Evolutionary conservation across 1,284 basidiomycete genomes (phyloP), one percentile per base, ranked within the genome.

Genomic region (Microbotryum saponariae): DNA sequence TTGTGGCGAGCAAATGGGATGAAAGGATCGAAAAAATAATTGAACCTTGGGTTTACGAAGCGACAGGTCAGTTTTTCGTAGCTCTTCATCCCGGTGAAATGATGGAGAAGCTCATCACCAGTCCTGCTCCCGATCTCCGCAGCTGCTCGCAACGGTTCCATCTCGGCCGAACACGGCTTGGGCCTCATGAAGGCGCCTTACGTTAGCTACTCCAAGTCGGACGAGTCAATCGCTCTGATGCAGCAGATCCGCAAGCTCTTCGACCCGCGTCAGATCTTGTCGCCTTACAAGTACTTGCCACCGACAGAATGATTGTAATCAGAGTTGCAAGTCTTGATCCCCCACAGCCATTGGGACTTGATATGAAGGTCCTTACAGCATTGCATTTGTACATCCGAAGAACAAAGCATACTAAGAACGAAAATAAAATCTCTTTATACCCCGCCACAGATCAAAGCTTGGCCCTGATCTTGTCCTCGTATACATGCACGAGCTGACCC

Each of bases 131-230:
- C 25, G 1, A n/a, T 23, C 25, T 18, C n/a, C 6, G 2, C 56
- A 72, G 69, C 70, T 12, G 58, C 66, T 51, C 65, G 64, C 44
- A 57, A 71, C 54, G 96, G 96, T 2, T 97, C 93, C 0, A 85
- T 98, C 68, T 96, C 91, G 9, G 96, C 96, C 6, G 94, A 98
- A 74, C 94, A 98, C 75, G 94, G 96, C 3, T 84, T 98, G 59
- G 91, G 96, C 6, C 81, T 87, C 0, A 93, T 93, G 89, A 99
- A 98, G 78, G 89, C 89, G 0, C 85, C 89, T 66, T 90, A 91
- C 51, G 82, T 99, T 44, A 83, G 83, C 45, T 98, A 97, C 77
- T 89, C 89, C 9, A 96, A 98, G 78, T 82, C 81, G 65, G 78
- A 81, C 18, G 82, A 83, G 29, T 89, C 87, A 69, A 87, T 97